Percentiles rank a stretch among this genome's conserved stretches.
Conservation (phyloP, 352 stramenopile species). For the Phytophthora tentaculata region DNA sequence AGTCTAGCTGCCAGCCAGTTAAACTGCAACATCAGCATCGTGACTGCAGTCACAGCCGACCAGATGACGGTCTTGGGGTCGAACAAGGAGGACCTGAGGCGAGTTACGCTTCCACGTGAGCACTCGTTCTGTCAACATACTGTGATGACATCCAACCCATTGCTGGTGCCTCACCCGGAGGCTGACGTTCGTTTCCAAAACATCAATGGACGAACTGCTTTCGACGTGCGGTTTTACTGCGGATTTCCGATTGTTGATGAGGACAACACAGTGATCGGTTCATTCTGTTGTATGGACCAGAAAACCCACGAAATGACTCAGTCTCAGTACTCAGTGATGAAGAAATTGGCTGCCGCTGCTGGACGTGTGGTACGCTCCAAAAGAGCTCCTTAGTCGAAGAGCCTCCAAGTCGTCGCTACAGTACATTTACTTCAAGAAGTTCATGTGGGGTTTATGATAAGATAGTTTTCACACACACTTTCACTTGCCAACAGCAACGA, state of each 20-base stretch:
- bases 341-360: conserved; percentile 55
- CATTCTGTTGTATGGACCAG: conserved; percentile 63
- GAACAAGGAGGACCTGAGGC: conserved; percentile 30
- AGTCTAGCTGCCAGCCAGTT: conserved; percentile 52
- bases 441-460: background rate
- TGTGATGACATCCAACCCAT: conserved; percentile 64
- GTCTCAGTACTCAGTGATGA: conserved; percentile 60
- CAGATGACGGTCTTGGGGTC: conserved; percentile 49
- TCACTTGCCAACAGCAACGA: background rate
- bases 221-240: conserved; percentile 67
- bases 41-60: conserved; percentile 62
- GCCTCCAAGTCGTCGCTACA: background rate
- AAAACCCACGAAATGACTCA: conserved; percentile 53
- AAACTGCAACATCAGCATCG: conserved; percentile 56
- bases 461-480: background rate
- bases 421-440: too few species aligned
- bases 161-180: conserved; percentile 60
- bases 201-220: conserved; percentile 38
- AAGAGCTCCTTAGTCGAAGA: background rate
- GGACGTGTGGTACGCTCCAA: conserved; percentile 44
- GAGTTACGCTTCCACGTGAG: conserved; percentile 44
- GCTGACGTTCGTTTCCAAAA: conserved; percentile 68
- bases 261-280: conserved; percentile 60
- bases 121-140: conserved; percentile 69
- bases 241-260: conserved; percentile 61